A percentile compares a stretch with the other conserved stretches of the same genome.
Conservation (phyloP, 108 stramenopile species). For the Craspedostauros australis region DNA sequence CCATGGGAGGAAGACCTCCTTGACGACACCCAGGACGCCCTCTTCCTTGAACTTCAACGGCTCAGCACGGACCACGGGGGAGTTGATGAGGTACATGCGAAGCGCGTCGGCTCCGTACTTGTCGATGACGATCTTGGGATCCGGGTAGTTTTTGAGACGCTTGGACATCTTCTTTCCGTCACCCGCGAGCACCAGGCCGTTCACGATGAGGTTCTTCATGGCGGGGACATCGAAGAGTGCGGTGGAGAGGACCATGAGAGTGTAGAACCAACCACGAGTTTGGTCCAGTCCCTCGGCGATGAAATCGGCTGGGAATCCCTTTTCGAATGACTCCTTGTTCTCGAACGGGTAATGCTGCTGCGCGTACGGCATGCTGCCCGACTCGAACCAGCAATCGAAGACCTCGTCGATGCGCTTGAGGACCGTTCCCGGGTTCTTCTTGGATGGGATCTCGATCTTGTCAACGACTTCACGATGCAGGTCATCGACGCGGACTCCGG, state of each 20-base stretch:
- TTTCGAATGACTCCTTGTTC: slow-evolving; percentile 93
- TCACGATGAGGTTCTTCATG: slow-evolving; percentile 98
- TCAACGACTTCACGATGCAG: slow-evolving; percentile 96
- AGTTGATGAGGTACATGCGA: slow-evolving; percentile 99
- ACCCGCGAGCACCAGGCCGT: slow-evolving; percentile 94
- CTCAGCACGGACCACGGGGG: slow-evolving; percentile 98
- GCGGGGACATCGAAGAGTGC: slow-evolving; percentile 97
- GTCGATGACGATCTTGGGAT: slow-evolving; percentile 86
- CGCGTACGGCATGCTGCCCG: slow-evolving; percentile 99
- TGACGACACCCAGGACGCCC: slow-evolving; percentile 95
- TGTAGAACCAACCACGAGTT: slow-evolving; percentile 99
- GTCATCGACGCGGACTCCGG: slow-evolving; percentile 81
- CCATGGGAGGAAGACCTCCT: slow-evolving; percentile 96
- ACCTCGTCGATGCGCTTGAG: slow-evolving; percentile 95
- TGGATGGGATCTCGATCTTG: slow-evolving; percentile 91
- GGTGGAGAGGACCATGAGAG: slow-evolving; percentile 98
- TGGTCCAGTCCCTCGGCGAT: slow-evolving; percentile 99
- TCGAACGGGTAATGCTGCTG: slow-evolving; percentile 99
- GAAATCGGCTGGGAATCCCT: slow-evolving; percentile 98
- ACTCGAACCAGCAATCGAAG: slow-evolving; percentile 99
- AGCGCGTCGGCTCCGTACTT: slow-evolving; percentile 98
- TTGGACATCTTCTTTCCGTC: slow-evolving; percentile 99
- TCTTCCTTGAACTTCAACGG: slow-evolving; percentile 94
- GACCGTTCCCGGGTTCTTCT: slow-evolving; percentile 80
- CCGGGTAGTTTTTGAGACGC: slow-evolving; percentile 98